Base-by-base conservation (phyloP, 2,329 filamentous ascomycete genomes). In the Apiospora aurea region DNA sequence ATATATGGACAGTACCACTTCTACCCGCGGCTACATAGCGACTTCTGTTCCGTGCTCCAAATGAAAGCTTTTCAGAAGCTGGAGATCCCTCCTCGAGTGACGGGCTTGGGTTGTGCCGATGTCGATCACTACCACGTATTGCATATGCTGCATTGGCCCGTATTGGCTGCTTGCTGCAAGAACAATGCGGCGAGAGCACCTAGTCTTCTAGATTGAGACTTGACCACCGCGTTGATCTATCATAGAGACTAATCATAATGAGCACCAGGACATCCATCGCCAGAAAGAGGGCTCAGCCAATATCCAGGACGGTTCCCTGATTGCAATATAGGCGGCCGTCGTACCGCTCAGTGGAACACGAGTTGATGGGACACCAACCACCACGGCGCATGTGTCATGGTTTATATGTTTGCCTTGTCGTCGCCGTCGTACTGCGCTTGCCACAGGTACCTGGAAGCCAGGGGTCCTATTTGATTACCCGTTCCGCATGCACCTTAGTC, bases 61-160 rank as follows among this genome's bases (percentile, higher is more conserved):
- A 4, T 41, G 14, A n/a, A 38, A 34, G 14, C 18, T 14, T 41
- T 18, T 38, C 21, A 41, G 34, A 18, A 38, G 53, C 26, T 61
- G 21, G 34, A n/a, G 34, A 61, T 38, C 51, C 16, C 46, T 47
- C 46, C 18, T 49, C 8, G 46, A 49, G 46, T 10, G 21, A 51
- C n/a, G 49, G 49, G 34, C 11, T 41, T 41, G 34, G 57, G 34
- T 41, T 29, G 57, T 64, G 57, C 57, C 34, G 34, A 41, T 41
- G 57, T 29, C 57, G 57, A 64, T 64, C 57, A 64, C 57, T 64
- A 41, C 57, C 57, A 61, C 21, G 29, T 64, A 38, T 41, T 41
- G 57, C 21, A 24, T 41, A 64, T 41, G 41, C 57, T 64, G 57
- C 57, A 64, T 64, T 64, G 57, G 57, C 21, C 24, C 57, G 57